A percentile compares a stretch with the other conserved stretches of the same genome.
Conservation (phyloP, 208 protist genomes). For the Trypanosoma avium region DNA sequence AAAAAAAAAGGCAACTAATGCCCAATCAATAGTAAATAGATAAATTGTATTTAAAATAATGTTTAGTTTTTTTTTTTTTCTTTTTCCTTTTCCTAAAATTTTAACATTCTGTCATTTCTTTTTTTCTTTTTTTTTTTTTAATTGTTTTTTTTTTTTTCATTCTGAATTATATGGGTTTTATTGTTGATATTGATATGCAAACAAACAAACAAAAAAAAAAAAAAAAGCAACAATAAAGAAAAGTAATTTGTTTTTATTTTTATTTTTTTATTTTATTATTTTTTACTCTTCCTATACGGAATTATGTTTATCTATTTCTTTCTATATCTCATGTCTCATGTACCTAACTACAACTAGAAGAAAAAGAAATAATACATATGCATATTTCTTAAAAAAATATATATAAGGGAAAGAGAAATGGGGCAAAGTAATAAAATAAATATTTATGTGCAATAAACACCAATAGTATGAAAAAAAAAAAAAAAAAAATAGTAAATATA, state of each 20-base stretch:
- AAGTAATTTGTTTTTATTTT: not conserved
- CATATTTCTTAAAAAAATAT: slow-evolving; percentile 9
- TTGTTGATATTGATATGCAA: not conserved
- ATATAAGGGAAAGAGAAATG: not conserved
- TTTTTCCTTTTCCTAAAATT: not conserved
- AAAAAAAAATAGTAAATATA: too few species aligned
- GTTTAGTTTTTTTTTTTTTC: slow-evolving; percentile 16
- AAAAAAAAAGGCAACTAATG: not conserved
- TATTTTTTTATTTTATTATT: slow-evolving; percentile 7
- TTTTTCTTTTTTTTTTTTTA: slow-evolving; percentile 22
- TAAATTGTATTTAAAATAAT: too few species aligned
- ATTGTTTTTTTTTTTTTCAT: not conserved
- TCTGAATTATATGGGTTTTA: slow-evolving; percentile 13
- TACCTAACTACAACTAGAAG: too few species aligned
- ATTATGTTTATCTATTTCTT: too few species aligned
- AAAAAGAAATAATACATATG: too few species aligned
- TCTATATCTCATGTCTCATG: too few species aligned
- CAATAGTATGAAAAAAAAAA: not conserved
- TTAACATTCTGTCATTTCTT: not conserved
- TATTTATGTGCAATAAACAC: not conserved
- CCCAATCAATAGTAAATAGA: too few species aligned
- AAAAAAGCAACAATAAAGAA: too few species aligned
- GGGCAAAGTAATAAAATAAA: not conserved
- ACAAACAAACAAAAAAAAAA: too few species aligned
- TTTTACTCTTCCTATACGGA: too few species aligned